Conservation (phyloP, 805 yeast species). For the Trichomonascus vanleenenianus region DNA sequence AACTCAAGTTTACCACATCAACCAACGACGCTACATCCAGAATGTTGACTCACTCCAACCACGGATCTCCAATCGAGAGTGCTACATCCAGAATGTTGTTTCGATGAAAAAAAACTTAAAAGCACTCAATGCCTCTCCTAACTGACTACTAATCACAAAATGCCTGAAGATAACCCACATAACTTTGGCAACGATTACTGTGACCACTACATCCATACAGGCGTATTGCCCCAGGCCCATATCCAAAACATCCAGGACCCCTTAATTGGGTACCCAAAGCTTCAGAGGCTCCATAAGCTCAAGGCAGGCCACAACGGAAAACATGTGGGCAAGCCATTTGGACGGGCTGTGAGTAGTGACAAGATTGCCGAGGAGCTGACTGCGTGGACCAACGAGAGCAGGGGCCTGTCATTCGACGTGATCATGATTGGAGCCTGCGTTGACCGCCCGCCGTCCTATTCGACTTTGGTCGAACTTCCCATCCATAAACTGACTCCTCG, state of each 20-base stretch:
- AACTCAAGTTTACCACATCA: no score
- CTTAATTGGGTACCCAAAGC: conserved; percentile 79
- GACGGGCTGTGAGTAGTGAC: conserved; percentile 42
- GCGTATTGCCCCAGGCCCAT: conserved; percentile 51
- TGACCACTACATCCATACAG: conserved; percentile 57
- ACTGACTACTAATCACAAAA: not conserved
- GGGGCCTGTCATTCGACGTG: conserved; percentile 52
- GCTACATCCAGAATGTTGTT: no score
- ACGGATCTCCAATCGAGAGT: no score
- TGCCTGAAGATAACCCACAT: not conserved
- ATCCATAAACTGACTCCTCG: conserved; percentile 65
- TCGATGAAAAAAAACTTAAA: no score
- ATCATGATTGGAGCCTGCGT: conserved; percentile 86
- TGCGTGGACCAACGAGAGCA: conserved; percentile 41
- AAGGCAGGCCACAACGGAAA: conserved; percentile 50
- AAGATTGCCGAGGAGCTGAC: conserved; percentile 51
- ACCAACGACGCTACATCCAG: no score
- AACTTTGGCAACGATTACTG: conserved; percentile 64
- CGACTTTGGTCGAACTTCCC: conserved; percentile 58
- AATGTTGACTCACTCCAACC: no score
- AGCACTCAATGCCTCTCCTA: no score
- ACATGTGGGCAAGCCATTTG: conserved; percentile 57
- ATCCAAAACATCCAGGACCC: conserved; percentile 61
- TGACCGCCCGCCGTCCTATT: conserved; percentile 61
- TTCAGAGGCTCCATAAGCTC: conserved; percentile 57